Conservation (phyloP, 2,329 filamentous ascomycete genomes). For the Aspergillus persii region DNA sequence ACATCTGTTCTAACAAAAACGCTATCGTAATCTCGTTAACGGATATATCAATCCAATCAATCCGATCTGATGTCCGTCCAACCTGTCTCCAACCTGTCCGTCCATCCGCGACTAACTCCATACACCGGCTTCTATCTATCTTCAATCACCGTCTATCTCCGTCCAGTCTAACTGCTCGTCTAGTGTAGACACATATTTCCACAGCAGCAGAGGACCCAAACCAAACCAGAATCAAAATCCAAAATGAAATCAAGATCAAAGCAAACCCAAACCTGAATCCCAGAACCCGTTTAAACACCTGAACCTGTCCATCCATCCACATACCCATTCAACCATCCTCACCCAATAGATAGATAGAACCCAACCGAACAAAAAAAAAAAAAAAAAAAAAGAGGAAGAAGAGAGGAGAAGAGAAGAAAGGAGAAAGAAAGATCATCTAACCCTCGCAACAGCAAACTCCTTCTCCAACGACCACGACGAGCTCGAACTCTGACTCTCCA, state of each 20-base stretch:
- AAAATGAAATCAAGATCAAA: no score
- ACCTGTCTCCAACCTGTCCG: neutral
- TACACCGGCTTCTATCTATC: neutral
- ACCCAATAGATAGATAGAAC: neutral
- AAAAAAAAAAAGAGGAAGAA: neutral
- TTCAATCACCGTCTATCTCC: neutral
- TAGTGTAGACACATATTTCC: no score
- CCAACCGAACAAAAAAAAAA: neutral
- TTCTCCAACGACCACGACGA: conserved; percentile 27
- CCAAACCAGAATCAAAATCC: no score
- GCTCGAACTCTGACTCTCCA: conserved; percentile 23
- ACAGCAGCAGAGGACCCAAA: no score
- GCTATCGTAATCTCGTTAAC: conserved; percentile 7
- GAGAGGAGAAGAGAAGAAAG: neutral
- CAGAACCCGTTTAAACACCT: no score
- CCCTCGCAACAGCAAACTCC: conserved; percentile 4
- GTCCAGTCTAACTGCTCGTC: no score
- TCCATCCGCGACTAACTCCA: neutral
- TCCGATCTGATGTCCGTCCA: conserved; percentile 3
- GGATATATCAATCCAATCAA: conserved; percentile 3
- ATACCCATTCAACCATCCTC: no score
- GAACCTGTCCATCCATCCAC: no score
- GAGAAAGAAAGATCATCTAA: neutral
- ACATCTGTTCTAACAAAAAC: conserved; percentile 2
- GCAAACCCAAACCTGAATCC: no score